Evolutionary conservation across 129 eudicot genomes (phyloP).

Genomic region (Pittosporum tobira): DNA sequence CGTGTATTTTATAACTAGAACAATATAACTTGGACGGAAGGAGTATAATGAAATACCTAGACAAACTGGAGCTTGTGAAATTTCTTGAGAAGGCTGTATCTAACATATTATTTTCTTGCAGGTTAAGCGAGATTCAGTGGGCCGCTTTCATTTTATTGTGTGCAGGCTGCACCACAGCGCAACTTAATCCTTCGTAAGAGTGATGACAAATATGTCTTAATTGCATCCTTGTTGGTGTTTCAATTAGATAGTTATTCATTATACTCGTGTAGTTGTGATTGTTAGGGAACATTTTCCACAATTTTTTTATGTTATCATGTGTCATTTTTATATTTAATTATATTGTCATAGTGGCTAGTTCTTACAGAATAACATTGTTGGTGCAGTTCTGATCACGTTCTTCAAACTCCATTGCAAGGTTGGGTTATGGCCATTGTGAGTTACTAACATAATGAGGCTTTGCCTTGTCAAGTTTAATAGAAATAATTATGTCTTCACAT

Average conservation of each 20-base stretch:
- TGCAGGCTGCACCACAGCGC: slow-evolving; percentile 99
- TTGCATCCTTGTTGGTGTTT: slow-evolving; percentile 9
- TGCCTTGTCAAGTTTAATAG: not conserved
- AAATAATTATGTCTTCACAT: not conserved
- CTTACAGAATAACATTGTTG: slow-evolving; percentile 16
- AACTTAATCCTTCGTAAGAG: slow-evolving; percentile 86
- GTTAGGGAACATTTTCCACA: slow-evolving; percentile 1
- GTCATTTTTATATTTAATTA: not conserved
- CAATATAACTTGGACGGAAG: too few species aligned
- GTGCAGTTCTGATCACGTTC: slow-evolving; percentile 91
- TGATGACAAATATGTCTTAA: slow-evolving; percentile 7
- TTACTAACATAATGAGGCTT: slow-evolving; percentile 22
- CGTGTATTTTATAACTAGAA: too few species aligned
- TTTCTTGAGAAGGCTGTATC: not conserved
- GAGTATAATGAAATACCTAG: slow-evolving; percentile 1
- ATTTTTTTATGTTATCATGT: not conserved
- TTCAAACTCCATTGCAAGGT: slow-evolving; percentile 89
- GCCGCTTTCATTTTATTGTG: slow-evolving; percentile 94
- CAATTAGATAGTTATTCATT: too few species aligned
- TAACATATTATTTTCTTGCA: slow-evolving; percentile 18
- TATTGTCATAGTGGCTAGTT: slow-evolving; percentile 9
- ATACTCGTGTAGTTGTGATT: too few species aligned
- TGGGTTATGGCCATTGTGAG: slow-evolving; percentile 99
- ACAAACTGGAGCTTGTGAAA: not conserved
- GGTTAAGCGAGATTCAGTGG: slow-evolving; percentile 98